Base-by-base conservation (phyloP, 306 rosid species). In the Pueraria montana region DNA sequence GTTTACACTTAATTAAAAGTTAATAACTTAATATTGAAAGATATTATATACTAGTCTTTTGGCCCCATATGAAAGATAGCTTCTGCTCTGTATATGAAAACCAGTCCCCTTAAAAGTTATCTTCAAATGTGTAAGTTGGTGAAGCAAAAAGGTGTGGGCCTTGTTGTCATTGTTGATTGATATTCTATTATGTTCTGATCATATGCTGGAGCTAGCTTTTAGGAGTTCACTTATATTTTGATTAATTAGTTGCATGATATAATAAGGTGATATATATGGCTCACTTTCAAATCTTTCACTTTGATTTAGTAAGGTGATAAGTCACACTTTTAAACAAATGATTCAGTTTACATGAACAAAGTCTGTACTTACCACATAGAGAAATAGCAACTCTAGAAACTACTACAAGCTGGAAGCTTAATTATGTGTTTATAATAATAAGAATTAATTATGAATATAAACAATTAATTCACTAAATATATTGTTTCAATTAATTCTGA, bases 281-380 rank as follows among this genome's bases (percentile, higher is more conserved):
- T 76, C 77, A 58, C 56, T 68, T 68, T 83, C 72, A 76, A 52
- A 48, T 78, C 49, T 68, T 70, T 67, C 68, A 55, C 80, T 49
- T 40, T 49, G 61, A 65, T 74, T 52, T 58, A 13, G 43, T n/a
- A n/a, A 56, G 86, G 78, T 68, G 58, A 45, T 23, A 20, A 58
- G 55, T 83, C 86, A 72, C 77, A 70, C 86, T 66, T 72, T 64
- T 42, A 61, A 50, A 76, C 45, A 24, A 43, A 56, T 66, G 53
- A 66, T 82, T 59, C 38, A 82, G 38, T 27, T 74, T 82, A 58
- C 63, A 67, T 76, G 72, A 43, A 24, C 70, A 23, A 26, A 5
- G 36, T 20, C 45, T 11, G 43, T 40, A 38, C 21, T 45, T 77
- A 27, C 72, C 72, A 43, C 26, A 65, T 8, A 79, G 13, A 79